Percentiles rank a stretch among this genome's conserved stretches.
Evolutionary conservation across 169 alveolate species (phyloP).

Genomic region (Amoebophrya sp.): DNA sequence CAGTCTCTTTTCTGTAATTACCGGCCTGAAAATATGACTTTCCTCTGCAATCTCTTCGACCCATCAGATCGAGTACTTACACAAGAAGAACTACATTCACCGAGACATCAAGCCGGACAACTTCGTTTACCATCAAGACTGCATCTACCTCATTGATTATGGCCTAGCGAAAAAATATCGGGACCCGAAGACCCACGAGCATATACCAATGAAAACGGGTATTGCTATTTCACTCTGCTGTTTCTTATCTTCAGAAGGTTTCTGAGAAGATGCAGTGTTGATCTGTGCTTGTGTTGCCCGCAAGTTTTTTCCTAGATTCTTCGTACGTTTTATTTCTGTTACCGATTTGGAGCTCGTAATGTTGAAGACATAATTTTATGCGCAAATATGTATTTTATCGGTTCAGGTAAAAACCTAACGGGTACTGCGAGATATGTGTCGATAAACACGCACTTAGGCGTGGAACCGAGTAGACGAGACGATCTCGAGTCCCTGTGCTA

Average conservation of each 20-base stretch:
- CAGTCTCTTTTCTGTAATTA: no score
- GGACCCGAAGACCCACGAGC: constrained; percentile 84
- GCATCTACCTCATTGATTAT: constrained; percentile 72
- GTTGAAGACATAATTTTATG: no score
- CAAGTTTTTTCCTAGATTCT: no score
- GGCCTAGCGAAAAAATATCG: constrained; percentile 93
- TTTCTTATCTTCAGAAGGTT: no score
- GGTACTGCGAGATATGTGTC: constrained; percentile 98
- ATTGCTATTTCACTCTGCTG: no score
- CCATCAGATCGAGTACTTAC: neutral
- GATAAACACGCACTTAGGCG: constrained; percentile 88
- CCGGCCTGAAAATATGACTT: no score
- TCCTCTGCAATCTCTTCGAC: no score
- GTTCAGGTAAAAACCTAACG: constrained; percentile 78
- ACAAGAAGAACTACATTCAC: neutral
- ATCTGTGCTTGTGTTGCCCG: no score
- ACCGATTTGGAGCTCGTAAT: no score
- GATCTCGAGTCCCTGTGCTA: constrained; percentile 81
- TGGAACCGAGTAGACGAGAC: constrained; percentile 74
- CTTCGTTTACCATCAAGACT: constrained; percentile 34
- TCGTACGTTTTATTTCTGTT: no score
- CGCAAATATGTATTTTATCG: no score
- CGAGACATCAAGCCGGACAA: constrained; percentile 8
- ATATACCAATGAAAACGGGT: constrained; percentile 89
- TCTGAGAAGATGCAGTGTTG: no score